These are phyloP conservation scores for Nemania sp. DNA, from an alignment of 2,329 filamentous ascomycete species.

Conservation along the genomic window DNA sequence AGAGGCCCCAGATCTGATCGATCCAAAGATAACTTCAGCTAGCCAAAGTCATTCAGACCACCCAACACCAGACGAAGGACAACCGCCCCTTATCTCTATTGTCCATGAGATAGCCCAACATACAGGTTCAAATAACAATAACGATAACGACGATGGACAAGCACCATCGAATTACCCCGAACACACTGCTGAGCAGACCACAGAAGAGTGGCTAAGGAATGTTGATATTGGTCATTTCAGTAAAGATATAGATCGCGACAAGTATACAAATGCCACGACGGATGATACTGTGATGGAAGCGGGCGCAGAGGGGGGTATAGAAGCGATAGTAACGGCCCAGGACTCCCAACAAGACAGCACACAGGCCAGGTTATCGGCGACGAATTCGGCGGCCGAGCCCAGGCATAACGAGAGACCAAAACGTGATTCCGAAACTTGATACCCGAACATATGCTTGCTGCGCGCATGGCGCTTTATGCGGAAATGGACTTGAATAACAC, in stretches of 20 bases:
- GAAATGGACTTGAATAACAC: not conserved
- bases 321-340: not conserved
- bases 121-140: not conserved
- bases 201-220: slow-evolving; percentile 26
- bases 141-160: not conserved
- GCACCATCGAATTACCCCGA: not conserved
- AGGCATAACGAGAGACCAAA: not conserved
- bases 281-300: slow-evolving; percentile 22
- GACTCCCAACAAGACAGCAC: not conserved
- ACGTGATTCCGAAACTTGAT: not conserved
- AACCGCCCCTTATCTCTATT: not conserved
- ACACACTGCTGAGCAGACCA: slow-evolving; percentile 12
- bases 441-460: not conserved
- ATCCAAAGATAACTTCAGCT: slow-evolving; percentile 9
- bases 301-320: slow-evolving; percentile 4
- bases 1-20: slow-evolving; percentile 21
- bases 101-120: slow-evolving; percentile 2
- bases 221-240: slow-evolving; percentile 18
- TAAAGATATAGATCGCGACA: slow-evolving; percentile 15
- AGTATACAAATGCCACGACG: slow-evolving; percentile 15
- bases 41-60: not conserved
- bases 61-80: slow-evolving; percentile 4
- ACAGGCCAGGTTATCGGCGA: not conserved
- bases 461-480: not conserved
- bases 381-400: not conserved